Evolutionary conservation across 2,329 filamentous ascomycete genomes (phyloP).

Genomic region (Xylaria sp.): DNA sequence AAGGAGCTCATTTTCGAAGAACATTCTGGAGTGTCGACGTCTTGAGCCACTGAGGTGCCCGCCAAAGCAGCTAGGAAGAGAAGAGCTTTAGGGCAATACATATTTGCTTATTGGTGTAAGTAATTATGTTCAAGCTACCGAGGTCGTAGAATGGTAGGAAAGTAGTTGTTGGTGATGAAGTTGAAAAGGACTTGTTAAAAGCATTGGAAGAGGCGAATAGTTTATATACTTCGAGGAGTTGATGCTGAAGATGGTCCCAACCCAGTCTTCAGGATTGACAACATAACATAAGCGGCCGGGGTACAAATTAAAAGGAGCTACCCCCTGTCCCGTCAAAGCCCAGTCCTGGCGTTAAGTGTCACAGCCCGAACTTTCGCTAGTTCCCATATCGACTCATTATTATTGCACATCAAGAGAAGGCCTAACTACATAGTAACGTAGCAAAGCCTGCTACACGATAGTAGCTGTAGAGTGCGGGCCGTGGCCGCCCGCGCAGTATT

Average conservation of each 20-base stretch:
- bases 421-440: background rate
- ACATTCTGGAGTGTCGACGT: slow-evolving; percentile 24
- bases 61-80: slow-evolving; percentile 19
- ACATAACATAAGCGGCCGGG: background rate
- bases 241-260: background rate
- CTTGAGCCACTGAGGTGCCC: slow-evolving; percentile 24
- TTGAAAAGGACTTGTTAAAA: background rate
- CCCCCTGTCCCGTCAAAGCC: slow-evolving; percentile 5
- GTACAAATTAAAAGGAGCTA: slow-evolving; percentile 2
- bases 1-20: slow-evolving; percentile 28
- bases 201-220: background rate
- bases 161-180: background rate
- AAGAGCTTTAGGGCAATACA: slow-evolving; percentile 19
- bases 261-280: background rate
- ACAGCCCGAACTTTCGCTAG: background rate
- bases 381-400: background rate
- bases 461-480: slow-evolving; percentile 7
- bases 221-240: slow-evolving; percentile 25
- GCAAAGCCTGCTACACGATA: background rate
- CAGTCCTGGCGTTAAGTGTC: background rate
- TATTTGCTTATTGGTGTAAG: slow-evolving; percentile 14
- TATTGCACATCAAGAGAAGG: background rate
- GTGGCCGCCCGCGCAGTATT: background rate
- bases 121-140: background rate
- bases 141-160: slow-evolving; percentile 1